Evolutionary conservation across 2,329 filamentous ascomycete genomes (phyloP), one percentile per base, ranked within the genome.

Genomic region (Hortaea sp.): DNA sequence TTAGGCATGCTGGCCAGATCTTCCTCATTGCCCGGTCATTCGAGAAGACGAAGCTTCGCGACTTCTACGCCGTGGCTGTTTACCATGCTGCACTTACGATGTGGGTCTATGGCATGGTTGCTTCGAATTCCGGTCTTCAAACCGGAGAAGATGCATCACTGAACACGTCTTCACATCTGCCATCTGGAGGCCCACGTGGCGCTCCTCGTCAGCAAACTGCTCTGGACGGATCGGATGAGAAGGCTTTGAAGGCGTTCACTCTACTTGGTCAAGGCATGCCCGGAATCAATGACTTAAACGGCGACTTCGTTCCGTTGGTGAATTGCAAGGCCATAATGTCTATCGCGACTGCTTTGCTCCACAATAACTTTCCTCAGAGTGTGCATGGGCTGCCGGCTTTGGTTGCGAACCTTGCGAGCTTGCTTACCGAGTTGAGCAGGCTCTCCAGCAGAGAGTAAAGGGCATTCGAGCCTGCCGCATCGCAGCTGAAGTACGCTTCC

Each of bases 1-100:
- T 84, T 1, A 84, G 77, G 74, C 78, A 81, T 53, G 81, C 82
- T 1, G 81, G 78, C 0, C 82, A 84, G 59, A 70, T 82, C 1
- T 58, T 85, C 6, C 72, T 77, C 4, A 71, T 75, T 41, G 80
- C 79, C 5, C 46, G 53, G 9, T 42, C 35, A 2, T 58, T 59
- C 34, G 56, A 58, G 45, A 54, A 57, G 39, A 56, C 53, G 2
- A 46, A 49, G 34, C 44, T 60, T 11, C 75, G 77, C 40, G 78
- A 81, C 50, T 85, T 85, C 60, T 77, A 78, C 53, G 79, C 81
- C 0, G 74, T 85, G 6, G 78, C 76, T 0, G 71, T 84, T 0
- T 82, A 84, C 56, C 81, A 85, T 55, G 79, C 79, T 3, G 72
- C 75, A 5, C 67, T 87, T 3, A 76, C 77, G 1, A 63, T 86